Conservation (phyloP, 768 basidiomycete species). For the Amanita thiersii region DNA sequence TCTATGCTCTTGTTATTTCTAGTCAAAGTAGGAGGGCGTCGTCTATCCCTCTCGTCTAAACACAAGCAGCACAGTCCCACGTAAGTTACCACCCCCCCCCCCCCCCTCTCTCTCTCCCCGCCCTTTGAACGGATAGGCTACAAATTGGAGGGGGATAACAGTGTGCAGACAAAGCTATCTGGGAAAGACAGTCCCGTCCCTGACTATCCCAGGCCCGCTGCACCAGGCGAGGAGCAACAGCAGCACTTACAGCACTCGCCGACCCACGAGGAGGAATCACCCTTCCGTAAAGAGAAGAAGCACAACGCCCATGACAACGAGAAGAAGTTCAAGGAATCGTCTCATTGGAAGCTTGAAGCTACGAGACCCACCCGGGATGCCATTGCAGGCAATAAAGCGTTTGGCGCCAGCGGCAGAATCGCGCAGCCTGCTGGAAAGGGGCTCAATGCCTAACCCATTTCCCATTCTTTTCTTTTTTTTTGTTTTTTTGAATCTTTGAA, state of each 20-base stretch:
- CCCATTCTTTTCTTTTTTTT: too few relatives aligned
- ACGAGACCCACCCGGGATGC: conserved; percentile 41
- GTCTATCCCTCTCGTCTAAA: too few relatives aligned
- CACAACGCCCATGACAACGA: conserved; percentile 29
- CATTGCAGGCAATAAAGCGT: conserved; percentile 21
- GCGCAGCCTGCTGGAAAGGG: conserved; percentile 47
- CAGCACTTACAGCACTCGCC: conserved; percentile 21
- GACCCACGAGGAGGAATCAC: conserved; percentile 36
- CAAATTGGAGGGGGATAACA: too few relatives aligned
- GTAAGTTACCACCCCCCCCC: too few relatives aligned
- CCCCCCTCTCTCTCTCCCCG: too few relatives aligned
- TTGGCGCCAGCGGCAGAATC: conserved; percentile 43
- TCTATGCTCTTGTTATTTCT: too few relatives aligned
- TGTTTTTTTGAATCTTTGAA: too few relatives aligned
- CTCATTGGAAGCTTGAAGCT: conserved; percentile 36
- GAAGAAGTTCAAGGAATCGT: conserved; percentile 37
- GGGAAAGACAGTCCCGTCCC: conserved; percentile 5
- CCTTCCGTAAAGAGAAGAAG: conserved; percentile 41
- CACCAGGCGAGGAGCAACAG: conserved; percentile 24
- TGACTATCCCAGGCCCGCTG: conserved; percentile 50
- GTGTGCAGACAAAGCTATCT: too few relatives aligned
- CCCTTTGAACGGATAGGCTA: too few relatives aligned
- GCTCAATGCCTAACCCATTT: conserved; percentile 13
- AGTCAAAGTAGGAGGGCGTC: too few relatives aligned
- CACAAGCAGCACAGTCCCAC: too few relatives aligned